phyloP scores from a whole-genome alignment of 306 rosid genomes.

The Dryas octopetala region DNA sequence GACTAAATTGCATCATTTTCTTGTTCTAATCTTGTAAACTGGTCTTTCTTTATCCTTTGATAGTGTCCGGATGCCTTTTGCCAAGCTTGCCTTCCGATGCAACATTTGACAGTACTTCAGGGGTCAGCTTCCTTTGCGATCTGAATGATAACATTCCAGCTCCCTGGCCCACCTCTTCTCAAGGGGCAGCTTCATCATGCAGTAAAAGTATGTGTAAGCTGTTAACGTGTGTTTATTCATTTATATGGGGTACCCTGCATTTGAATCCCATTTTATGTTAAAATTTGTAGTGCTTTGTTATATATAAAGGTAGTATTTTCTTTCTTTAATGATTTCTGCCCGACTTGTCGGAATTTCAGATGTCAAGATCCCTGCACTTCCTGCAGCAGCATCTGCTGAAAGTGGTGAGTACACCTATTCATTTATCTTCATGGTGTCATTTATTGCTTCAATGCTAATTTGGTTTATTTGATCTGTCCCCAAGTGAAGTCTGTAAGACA shows the following conservation, averaged over 20 bases:
- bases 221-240: background rate
- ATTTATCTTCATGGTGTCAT: background rate
- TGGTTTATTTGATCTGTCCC: background rate
- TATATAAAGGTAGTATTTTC: background rate
- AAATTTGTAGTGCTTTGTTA: background rate
- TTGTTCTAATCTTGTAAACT: slow-evolving; percentile 3
- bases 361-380: slow-evolving; percentile 95
- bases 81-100: slow-evolving; percentile 97
- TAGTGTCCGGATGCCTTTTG: slow-evolving; percentile 86
- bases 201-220: slow-evolving; percentile 60
- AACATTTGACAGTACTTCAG: slow-evolving; percentile 64
- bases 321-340: slow-evolving; percentile 13
- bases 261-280: background rate
- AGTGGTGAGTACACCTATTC: slow-evolving; percentile 41
- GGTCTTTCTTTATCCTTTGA: slow-evolving; percentile 28
- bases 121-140: slow-evolving; percentile 91
- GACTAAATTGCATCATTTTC: background rate
- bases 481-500: background rate
- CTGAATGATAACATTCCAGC: slow-evolving; percentile 96
- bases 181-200: slow-evolving; percentile 68
- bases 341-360: slow-evolving; percentile 47
- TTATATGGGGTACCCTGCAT: background rate
- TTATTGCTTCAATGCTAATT: background rate
- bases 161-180: slow-evolving; percentile 82
- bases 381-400: slow-evolving; percentile 84